phyloP scores from a whole-genome alignment of 2,329 filamentous ascomycete species.

The Fusarium nygamai region DNA sequence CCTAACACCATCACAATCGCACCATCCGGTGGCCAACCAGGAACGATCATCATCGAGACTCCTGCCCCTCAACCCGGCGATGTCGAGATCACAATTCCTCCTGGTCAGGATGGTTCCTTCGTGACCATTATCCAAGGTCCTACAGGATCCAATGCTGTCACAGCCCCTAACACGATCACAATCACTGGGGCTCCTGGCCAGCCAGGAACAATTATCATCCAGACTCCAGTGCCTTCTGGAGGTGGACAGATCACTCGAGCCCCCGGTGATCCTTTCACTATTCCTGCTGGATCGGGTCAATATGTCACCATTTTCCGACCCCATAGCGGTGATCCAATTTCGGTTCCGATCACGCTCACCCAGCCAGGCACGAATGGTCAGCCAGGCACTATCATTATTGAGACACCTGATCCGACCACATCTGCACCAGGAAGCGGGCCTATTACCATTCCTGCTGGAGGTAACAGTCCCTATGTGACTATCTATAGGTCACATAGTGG shows the following conservation, averaged over 20 bases:
- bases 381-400: slow-evolving; percentile 28
- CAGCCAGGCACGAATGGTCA: slow-evolving; percentile 15
- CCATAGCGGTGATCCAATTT: slow-evolving; percentile 29
- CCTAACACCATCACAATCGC: slow-evolving; percentile 30
- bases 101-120: slow-evolving; percentile 14
- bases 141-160: slow-evolving; percentile 19
- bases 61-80: slow-evolving; percentile 10
- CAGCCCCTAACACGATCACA: slow-evolving; percentile 18
- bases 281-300: slow-evolving; percentile 10
- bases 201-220: slow-evolving; percentile 30
- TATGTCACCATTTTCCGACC: slow-evolving; percentile 27
- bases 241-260: slow-evolving; percentile 4
- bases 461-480: slow-evolving; percentile 15
- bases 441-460: slow-evolving; percentile 22
- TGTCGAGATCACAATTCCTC: slow-evolving; percentile 23
- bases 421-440: slow-evolving; percentile 11
- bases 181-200: slow-evolving; percentile 14
- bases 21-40: slow-evolving; percentile 2
- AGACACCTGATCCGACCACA: slow-evolving; percentile 20
- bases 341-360: slow-evolving; percentile 27
- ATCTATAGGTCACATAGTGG: slow-evolving; percentile 24
- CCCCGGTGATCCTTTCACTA: slow-evolving; percentile 15
- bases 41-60: slow-evolving; percentile 32
- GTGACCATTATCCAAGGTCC: slow-evolving; percentile 26
- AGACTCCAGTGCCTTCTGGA: slow-evolving; percentile 16